Evolutionary conservation across 768 basidiomycete genomes (phyloP).

Genomic region (Naganishia friedmannii): DNA sequence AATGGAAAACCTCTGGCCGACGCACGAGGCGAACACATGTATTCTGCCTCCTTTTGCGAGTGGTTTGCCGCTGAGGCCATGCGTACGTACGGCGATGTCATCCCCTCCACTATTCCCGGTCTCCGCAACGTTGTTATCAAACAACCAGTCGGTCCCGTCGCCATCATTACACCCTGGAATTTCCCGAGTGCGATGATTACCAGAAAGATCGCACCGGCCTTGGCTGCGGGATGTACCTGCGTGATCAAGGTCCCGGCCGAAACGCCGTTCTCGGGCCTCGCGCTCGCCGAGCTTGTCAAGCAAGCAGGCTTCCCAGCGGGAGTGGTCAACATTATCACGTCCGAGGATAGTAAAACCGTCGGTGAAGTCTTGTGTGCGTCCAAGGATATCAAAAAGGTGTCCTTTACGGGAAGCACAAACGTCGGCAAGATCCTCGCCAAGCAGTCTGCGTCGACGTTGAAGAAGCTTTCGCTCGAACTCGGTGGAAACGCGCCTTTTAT

Average conservation of each 20-base stretch:
- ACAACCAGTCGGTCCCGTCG: constrained; percentile 62
- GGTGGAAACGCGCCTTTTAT: constrained; percentile 96
- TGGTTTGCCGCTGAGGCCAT: constrained; percentile 81
- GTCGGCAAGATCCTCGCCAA: constrained; percentile 54
- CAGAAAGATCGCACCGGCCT: constrained; percentile 50
- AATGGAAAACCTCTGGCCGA: constrained; percentile 90
- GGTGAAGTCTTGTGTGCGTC: constrained; percentile 93
- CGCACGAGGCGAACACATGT: constrained; percentile 78
- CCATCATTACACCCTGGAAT: constrained; percentile 43
- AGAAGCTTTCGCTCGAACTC: constrained; percentile 44
- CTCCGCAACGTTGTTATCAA: constrained; percentile 85
- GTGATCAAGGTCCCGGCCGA: constrained; percentile 95
- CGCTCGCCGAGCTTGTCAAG: constrained; percentile 80
- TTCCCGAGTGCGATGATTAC: constrained; percentile 84
- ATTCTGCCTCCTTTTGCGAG: constrained; percentile 53
- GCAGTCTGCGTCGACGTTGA: constrained; percentile 49
- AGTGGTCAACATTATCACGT: constrained; percentile 90
- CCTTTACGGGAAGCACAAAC: constrained; percentile 67
- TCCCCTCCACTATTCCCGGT: constrained; percentile 69
- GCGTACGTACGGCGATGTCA: constrained; percentile 83
- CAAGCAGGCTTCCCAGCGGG: constrained; percentile 93
- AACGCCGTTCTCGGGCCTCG: constrained; percentile 88
- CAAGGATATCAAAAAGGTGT: constrained; percentile 77
- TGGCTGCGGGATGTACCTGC: constrained; percentile 88
- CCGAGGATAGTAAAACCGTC: constrained; percentile 75